These are phyloP conservation scores for Fusarium sterilihyphosum DNA, from an alignment of 2,329 filamentous ascomycete species.

Conservation along the genomic window DNA sequence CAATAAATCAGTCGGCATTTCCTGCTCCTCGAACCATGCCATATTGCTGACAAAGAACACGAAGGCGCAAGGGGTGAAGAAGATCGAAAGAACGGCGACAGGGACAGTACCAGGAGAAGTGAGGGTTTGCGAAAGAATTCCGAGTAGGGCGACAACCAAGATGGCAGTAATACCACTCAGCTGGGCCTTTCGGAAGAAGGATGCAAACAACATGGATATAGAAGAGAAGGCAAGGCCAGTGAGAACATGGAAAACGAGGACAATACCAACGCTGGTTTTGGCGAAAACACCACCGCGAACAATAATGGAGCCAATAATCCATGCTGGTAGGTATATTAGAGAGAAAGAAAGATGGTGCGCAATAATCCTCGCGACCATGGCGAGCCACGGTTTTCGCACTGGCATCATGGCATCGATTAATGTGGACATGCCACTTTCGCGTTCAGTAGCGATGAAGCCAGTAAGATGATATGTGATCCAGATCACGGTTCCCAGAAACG, in stretches of 20 bases:
- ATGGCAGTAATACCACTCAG: slow-evolving; percentile 84
- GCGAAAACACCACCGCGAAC: slow-evolving; percentile 71
- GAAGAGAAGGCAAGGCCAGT: slow-evolving; percentile 81
- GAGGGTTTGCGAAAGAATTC: slow-evolving; percentile 82
- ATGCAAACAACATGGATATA: slow-evolving; percentile 81
- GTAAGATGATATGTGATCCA: slow-evolving; percentile 88
- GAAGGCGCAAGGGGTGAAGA: slow-evolving; percentile 91
- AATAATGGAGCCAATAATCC: slow-evolving; percentile 79
- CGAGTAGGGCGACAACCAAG: slow-evolving; percentile 77
- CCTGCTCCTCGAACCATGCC: slow-evolving; percentile 77
- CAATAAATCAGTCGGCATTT: slow-evolving; percentile 68
- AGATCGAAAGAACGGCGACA: slow-evolving; percentile 74
- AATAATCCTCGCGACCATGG: slow-evolving; percentile 79
- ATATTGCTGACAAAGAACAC: slow-evolving; percentile 81
- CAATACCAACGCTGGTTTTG: slow-evolving; percentile 69
- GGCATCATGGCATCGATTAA: slow-evolving; percentile 93
- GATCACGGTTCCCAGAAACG: slow-evolving; percentile 81
- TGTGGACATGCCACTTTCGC: slow-evolving; percentile 87
- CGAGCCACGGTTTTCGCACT: slow-evolving; percentile 76
- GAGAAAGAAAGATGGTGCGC: slow-evolving; percentile 85
- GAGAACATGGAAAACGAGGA: slow-evolving; percentile 79
- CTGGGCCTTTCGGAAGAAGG: slow-evolving; percentile 88
- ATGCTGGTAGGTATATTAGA: slow-evolving; percentile 81
- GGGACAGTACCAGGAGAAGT: slow-evolving; percentile 69
- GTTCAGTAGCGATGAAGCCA: slow-evolving; percentile 84